Evolutionary conservation across 2,329 filamentous ascomycete species (phyloP).

Genomic region (Thelonectria rubi): DNA sequence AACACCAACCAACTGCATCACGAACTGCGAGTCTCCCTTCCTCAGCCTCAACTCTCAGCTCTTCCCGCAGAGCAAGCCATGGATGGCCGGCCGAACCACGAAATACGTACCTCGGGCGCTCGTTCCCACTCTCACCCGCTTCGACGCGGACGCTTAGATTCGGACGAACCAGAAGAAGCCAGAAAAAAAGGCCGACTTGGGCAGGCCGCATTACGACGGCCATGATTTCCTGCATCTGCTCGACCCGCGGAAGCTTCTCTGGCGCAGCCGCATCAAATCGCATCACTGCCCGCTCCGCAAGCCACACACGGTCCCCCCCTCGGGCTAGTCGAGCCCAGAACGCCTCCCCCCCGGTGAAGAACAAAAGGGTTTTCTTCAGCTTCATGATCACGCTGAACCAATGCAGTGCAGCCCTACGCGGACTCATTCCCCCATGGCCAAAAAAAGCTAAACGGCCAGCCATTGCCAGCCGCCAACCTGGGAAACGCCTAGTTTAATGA

Average conservation of each 20-base stretch:
- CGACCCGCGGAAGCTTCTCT: conserved; percentile 4
- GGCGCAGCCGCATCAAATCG: conserved; percentile 15
- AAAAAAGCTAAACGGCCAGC: background rate
- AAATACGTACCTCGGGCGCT: too few species aligned
- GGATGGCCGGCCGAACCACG: too few species aligned
- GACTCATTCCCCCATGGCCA: conserved; percentile 1
- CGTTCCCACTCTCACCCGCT: background rate
- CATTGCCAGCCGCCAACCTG: background rate
- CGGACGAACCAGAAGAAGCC: conserved; percentile 2
- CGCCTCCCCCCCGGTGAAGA: background rate
- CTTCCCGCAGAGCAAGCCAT: background rate
- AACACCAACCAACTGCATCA: conserved; percentile 5
- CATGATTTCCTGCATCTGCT: conserved; percentile 4
- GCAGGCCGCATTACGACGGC: conserved; percentile 17
- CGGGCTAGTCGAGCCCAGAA: background rate
- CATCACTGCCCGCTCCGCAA: conserved; percentile 5
- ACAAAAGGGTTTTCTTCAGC: background rate
- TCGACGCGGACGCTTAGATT: conserved; percentile 11
- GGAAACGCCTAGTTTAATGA: conserved; percentile 5
- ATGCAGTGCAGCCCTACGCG: conserved; percentile 11
- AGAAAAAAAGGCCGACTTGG: conserved; percentile 1
- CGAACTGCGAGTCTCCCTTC: background rate
- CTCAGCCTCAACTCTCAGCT: background rate
- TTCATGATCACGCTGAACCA: conserved; percentile 9
- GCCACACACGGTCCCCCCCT: background rate